These are phyloP conservation scores for Mollisiaceae sp. DNA, from an alignment of 2,329 filamentous ascomycete species.

Conservation along the genomic window DNA sequence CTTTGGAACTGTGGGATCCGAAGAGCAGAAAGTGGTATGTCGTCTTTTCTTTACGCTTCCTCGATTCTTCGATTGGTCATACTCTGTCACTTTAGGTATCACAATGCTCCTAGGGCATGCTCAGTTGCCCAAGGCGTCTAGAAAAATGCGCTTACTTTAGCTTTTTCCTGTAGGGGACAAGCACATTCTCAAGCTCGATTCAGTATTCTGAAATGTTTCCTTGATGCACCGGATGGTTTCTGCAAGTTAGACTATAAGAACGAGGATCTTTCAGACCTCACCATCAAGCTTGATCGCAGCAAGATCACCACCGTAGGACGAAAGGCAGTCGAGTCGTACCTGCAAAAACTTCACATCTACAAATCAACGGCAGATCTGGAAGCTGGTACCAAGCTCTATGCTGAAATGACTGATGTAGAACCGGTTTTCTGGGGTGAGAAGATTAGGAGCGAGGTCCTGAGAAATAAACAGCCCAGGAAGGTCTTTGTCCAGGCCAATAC, in stretches of 20 bases:
- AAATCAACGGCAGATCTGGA: constrained; percentile 88
- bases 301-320: constrained; percentile 87
- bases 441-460: constrained; percentile 75
- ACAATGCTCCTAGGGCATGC: no score
- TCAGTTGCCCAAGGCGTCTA: no score
- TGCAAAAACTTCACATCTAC: constrained; percentile 92
- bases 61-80: no score
- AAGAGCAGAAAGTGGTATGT: constrained; percentile 65
- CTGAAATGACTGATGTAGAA: constrained; percentile 81
- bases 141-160: no score
- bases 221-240: constrained; percentile 85
- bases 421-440: constrained; percentile 82
- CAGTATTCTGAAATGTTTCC: constrained; percentile 83
- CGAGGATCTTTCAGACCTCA: constrained; percentile 78
- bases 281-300: constrained; percentile 80
- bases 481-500: constrained; percentile 97
- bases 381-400: constrained; percentile 79
- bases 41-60: no score
- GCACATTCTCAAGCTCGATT: constrained; percentile 91
- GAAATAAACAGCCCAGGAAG: constrained; percentile 82
- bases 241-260: constrained; percentile 76
- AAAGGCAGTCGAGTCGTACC: constrained; percentile 79
- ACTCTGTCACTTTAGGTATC: no score
- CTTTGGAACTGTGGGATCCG: constrained; percentile 94
- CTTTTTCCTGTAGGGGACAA: constrained; percentile 12